Base-by-base conservation (phyloP, 768 basidiomycete species). In the Imleria badia region DNA sequence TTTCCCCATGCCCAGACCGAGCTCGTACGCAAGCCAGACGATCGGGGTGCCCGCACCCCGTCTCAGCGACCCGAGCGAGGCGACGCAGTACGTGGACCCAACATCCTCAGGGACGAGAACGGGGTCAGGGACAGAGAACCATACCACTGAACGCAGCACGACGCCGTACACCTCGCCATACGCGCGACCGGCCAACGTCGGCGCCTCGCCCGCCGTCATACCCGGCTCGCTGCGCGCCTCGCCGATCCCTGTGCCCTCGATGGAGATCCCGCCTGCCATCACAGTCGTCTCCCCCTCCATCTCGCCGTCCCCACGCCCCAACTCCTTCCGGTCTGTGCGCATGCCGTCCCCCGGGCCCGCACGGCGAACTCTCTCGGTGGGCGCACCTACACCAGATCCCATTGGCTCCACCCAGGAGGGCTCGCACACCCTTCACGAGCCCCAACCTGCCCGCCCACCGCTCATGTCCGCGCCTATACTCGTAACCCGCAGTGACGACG, bases 91-190 rank as follows among this genome's bases (percentile, higher is more conserved):
- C 41, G 56, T 46, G 19, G 29, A 62, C 53, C 48, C 60, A 36
- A 52, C 52, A 0, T 33, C 63, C 13, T 36, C 56, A 10, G 39
- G 62, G 59, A 44, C 64, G n/a, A n/a, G n/a, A n/a, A n/a, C n/a
- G 57, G 45, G 69, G 48, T 45, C 56, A 14, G 36, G 61, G 59
- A 39, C 64, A 55, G 48, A 73, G 52, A 50, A 64, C 7, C 64
- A n/a, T n/a, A n/a, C n/a, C n/a, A n/a, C n/a, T n/a, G n/a, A 60
- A 35, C 54, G 52, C 1, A 56, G 47, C 15, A 14, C 55, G 48
- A 42, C 56, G 12, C 63, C 64, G 12, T 61, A 64, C 15, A n/a
- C 54, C 6, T 59, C 63, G 20, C 62, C 66, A 0, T 60, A 60
- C 12, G 36, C 12, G 22, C 65, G 51, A 3, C 53, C 44, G 5